Conservation (phyloP, 495 filamentous ascomycete genomes). For the Hypomontagnella monticulosa region DNA sequence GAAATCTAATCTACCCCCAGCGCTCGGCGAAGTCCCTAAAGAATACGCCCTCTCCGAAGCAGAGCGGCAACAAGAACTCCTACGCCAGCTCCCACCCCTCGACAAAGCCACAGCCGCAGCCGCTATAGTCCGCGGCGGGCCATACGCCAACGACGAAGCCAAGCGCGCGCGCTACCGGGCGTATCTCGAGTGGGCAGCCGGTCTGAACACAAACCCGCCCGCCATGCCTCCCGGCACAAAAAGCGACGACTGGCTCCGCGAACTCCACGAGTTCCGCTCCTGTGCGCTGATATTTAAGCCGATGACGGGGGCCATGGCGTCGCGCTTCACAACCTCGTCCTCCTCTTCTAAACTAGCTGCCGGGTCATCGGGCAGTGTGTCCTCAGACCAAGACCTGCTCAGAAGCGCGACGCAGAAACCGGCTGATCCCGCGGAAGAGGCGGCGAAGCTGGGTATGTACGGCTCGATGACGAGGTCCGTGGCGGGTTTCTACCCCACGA, state of each 20-base stretch:
- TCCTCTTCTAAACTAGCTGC: slow-evolving; percentile 44
- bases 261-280: slow-evolving; percentile 86
- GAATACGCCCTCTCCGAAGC: slow-evolving; percentile 68
- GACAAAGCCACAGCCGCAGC: slow-evolving; percentile 77
- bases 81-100: slow-evolving; percentile 72
- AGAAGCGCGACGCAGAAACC: slow-evolving; percentile 68
- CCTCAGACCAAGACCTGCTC: slow-evolving; percentile 56
- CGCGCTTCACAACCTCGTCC: slow-evolving; percentile 84
- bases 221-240: slow-evolving; percentile 58
- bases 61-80: slow-evolving; percentile 67
- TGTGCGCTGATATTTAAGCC: slow-evolving; percentile 94
- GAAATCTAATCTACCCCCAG: slow-evolving; percentile 78
- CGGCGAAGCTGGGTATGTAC: slow-evolving; percentile 93
- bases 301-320: slow-evolving; percentile 89
- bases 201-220: slow-evolving; percentile 65
- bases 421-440: slow-evolving; percentile 82
- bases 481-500: slow-evolving; percentile 79
- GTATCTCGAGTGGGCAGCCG: slow-evolving; percentile 83
- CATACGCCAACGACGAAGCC: slow-evolving; percentile 81
- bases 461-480: slow-evolving; percentile 81
- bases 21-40: slow-evolving; percentile 75
- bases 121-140: slow-evolving; percentile 81
- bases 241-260: slow-evolving; percentile 79
- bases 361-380: slow-evolving; percentile 33
- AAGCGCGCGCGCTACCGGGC: slow-evolving; percentile 81